phyloP scores from a whole-genome alignment of 176 grass and related monocot genomes.

The Saccharum officinarum region DNA sequence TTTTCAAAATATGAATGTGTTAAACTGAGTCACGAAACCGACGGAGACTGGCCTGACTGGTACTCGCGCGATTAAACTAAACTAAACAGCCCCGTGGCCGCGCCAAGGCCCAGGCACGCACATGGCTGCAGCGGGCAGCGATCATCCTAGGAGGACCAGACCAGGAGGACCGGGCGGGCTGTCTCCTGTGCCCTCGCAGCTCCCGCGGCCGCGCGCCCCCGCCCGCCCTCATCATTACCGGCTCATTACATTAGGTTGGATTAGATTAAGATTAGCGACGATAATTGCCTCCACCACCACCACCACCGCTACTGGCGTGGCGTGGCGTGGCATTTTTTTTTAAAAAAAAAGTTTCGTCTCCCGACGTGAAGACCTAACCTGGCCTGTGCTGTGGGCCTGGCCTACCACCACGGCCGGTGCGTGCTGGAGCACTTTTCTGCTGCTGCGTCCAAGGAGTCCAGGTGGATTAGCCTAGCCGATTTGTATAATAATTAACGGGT shows the following conservation, averaged over 20 bases:
- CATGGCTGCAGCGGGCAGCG: neutral
- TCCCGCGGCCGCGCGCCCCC: neutral
- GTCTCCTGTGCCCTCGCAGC: constrained; percentile 23
- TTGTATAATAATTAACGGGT: neutral
- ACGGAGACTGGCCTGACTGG: too few species aligned
- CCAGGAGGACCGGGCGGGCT: neutral
- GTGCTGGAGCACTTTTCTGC: neutral
- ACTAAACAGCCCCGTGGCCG: neutral
- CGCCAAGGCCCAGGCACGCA: neutral
- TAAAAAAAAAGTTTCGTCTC: constrained; percentile 10
- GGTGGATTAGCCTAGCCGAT: neutral
- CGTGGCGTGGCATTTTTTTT: neutral
- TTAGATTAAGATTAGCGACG: neutral
- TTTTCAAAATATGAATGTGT: too few species aligned
- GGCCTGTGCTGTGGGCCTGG: neutral
- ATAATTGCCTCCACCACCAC: neutral
- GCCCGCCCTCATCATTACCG: neutral
- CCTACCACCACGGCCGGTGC: neutral
- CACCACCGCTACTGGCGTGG: too few species aligned
- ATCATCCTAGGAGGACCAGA: neutral
- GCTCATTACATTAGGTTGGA: neutral
- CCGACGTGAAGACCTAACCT: constrained; percentile 32
- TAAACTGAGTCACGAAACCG: too few species aligned
- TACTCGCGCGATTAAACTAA: neutral
- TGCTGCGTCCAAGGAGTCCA: constrained; percentile 51